These are phyloP conservation scores for Acrodontium crateriforme DNA, from an alignment of 2,329 filamentous ascomycete genomes.

Conservation along the genomic window DNA sequence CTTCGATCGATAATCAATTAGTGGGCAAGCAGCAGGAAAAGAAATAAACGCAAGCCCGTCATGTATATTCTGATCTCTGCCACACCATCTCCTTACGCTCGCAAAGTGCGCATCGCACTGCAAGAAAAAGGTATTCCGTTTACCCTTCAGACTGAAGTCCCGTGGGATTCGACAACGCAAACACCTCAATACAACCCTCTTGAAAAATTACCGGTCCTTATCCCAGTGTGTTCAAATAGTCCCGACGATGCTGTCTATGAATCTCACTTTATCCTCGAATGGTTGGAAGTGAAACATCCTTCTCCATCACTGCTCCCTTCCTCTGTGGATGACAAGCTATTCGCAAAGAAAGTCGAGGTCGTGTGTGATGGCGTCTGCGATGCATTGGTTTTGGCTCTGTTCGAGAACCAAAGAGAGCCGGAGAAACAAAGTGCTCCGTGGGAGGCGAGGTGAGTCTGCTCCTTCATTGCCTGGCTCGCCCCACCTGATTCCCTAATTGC, in stretches of 20 bases:
- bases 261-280: constrained; percentile 26
- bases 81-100: constrained; percentile 27
- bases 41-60: no score
- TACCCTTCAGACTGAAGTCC: constrained; percentile 28
- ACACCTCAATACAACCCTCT: constrained; percentile 28
- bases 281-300: constrained; percentile 22
- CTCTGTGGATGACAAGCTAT: constrained; percentile 16
- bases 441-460: constrained; percentile 11
- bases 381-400: constrained; percentile 25
- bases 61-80: constrained; percentile 20
- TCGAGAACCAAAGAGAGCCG: constrained; percentile 19
- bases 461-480: background rate
- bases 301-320: constrained; percentile 14
- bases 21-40: no score
- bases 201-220: constrained; percentile 27
- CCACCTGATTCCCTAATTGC: background rate
- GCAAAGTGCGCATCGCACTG: constrained; percentile 29
- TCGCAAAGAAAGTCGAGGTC: constrained; percentile 23
- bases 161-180: constrained; percentile 27
- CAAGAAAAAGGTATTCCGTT: constrained; percentile 28
- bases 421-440: constrained; percentile 20
- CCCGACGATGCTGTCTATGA: constrained; percentile 21
- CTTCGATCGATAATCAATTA: no score
- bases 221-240: constrained; percentile 20
- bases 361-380: constrained; percentile 25